A percentile compares a stretch with the other conserved stretches of the same genome.
These are phyloP conservation scores for Penicillium arizonense DNA, from an alignment of 495 filamentous ascomycete species.

Conservation along the genomic window DNA sequence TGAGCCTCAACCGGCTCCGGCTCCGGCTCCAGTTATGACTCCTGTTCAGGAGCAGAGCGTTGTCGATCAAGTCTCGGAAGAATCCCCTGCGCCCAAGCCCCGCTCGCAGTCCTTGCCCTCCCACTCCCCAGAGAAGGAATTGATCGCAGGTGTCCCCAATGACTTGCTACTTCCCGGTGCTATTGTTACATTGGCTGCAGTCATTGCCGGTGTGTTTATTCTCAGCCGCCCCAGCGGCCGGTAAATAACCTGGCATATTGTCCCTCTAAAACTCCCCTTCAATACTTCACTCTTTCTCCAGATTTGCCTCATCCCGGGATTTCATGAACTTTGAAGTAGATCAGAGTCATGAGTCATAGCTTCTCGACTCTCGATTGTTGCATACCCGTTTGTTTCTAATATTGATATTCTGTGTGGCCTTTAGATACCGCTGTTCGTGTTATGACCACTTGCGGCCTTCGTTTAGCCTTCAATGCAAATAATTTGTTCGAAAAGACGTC, in stretches of 20 bases:
- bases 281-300: constrained; percentile 11
- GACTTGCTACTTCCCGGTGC: constrained; percentile 91
- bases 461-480: constrained; percentile 33
- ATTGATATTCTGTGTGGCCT: constrained; percentile 29
- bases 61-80: constrained; percentile 54
- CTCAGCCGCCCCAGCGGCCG: constrained; percentile 72
- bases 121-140: constrained; percentile 62
- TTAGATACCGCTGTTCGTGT: constrained; percentile 32
- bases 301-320: constrained; percentile 9
- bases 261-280: constrained; percentile 11
- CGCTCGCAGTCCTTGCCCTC: constrained; percentile 32
- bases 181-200: constrained; percentile 89
- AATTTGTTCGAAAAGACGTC: constrained; percentile 9
- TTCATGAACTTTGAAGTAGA: constrained; percentile 3
- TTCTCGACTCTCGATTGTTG: neutral
- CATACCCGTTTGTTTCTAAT: constrained; percentile 28
- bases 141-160: constrained; percentile 91
- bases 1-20: constrained; percentile 62
- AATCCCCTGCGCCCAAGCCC: constrained; percentile 48
- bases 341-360: constrained; percentile 11
- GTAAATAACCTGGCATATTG: constrained; percentile 35
- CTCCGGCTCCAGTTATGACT: constrained; percentile 55
- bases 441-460: constrained; percentile 22
- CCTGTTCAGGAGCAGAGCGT: constrained; percentile 57
- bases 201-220: constrained; percentile 92